phyloP scores from a whole-genome alignment of 2,329 filamentous ascomycete genomes.

The Lachnellula cervina region DNA sequence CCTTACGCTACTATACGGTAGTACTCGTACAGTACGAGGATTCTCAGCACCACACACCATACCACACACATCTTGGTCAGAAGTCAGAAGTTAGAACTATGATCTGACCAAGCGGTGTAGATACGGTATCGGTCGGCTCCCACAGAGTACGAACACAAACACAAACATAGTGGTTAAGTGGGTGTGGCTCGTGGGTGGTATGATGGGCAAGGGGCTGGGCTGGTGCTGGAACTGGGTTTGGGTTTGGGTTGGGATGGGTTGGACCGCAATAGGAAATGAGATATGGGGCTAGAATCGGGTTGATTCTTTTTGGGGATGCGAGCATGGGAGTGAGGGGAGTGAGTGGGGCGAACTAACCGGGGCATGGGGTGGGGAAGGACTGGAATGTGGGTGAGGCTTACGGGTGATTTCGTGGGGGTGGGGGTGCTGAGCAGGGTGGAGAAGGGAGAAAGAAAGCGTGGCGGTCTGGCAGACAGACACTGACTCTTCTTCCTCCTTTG shows the following conservation, averaged over 20 bases:
- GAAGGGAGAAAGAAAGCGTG: conserved; percentile 3
- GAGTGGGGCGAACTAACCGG: background rate
- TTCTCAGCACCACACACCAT: no score
- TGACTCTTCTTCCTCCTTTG: background rate
- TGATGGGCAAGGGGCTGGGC: background rate
- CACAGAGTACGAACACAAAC: no score
- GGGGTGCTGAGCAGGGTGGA: no score
- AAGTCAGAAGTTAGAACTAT: no score
- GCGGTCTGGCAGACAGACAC: background rate
- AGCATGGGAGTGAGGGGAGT: background rate
- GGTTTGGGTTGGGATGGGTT: background rate
- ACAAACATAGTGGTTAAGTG: no score
- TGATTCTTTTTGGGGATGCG: background rate
- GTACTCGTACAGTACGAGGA: no score
- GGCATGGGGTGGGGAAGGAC: background rate
- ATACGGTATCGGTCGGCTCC: no score
- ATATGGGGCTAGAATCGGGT: background rate
- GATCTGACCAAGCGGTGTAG: no score
- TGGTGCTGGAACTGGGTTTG: no score
- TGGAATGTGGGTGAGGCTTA: conserved; percentile 6
- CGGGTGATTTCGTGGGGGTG: background rate
- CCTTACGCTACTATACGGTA: no score
- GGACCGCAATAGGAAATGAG: background rate
- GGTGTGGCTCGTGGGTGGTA: no score
- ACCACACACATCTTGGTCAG: no score